Conservation (phyloP, 345 rosid genomes). For the Gossypium longicalyx region DNA sequence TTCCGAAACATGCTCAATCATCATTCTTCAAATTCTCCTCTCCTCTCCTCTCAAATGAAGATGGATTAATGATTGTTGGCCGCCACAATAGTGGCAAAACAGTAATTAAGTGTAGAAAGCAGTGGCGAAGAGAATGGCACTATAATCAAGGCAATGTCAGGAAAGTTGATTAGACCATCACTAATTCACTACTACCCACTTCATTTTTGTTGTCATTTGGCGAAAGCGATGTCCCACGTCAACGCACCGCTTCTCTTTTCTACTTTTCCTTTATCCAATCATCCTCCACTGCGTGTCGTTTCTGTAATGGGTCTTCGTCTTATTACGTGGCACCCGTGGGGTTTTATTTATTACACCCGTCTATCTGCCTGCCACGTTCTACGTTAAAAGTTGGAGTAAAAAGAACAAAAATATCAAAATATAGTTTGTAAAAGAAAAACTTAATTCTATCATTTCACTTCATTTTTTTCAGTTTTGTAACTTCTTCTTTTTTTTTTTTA, state of each 20-base stretch:
- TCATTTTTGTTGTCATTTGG: constrained; percentile 1
- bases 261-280: constrained; percentile 17
- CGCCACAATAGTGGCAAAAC: neutral
- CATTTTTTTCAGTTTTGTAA: too few species aligned
- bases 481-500: too few species aligned
- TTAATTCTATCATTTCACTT: too few species aligned
- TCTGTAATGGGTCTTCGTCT: neutral
- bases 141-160: constrained; percentile 30
- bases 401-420: too few species aligned
- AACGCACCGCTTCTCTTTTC: constrained; percentile 25
- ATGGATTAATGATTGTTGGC: too few species aligned
- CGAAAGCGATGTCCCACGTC: constrained; percentile 37
- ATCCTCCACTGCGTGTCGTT: neutral
- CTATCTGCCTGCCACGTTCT: constrained; percentile 13
- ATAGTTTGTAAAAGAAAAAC: too few species aligned
- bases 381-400: too few species aligned
- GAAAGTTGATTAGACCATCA: neutral
- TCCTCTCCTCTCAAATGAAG: too few species aligned
- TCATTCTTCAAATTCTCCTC: too few species aligned
- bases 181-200: constrained; percentile 24
- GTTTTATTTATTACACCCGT: constrained; percentile 7
- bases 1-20: too few species aligned
- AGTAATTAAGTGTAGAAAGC: constrained; percentile 14
- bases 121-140: constrained; percentile 23
- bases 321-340: constrained; percentile 22